These are phyloP conservation scores for Coix lacrymajobi DNA, from an alignment of 176 grass and related monocot genomes.

Conservation along the genomic window DNA sequence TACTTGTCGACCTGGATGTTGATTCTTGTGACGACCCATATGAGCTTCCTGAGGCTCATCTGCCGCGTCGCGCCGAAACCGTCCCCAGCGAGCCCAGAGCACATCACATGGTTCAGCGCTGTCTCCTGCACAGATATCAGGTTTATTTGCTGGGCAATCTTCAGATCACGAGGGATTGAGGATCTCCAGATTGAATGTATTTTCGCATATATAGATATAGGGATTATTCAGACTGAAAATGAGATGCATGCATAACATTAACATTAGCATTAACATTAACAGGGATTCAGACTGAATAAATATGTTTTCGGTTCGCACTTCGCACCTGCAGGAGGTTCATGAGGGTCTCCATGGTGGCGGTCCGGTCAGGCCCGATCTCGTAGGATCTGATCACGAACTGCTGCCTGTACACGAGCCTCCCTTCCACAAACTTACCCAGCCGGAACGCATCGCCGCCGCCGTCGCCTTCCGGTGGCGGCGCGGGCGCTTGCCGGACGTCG, in stretches of 20 bases:
- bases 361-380: constrained; percentile 55
- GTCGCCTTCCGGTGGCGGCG: not conserved
- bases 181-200: too few species aligned
- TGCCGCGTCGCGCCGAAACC: constrained; percentile 44
- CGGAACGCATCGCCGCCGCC: constrained; percentile 11
- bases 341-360: constrained; percentile 52
- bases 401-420: constrained; percentile 46
- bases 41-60: constrained; percentile 55
- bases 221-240: too few species aligned
- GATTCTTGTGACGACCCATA: constrained; percentile 52
- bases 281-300: not conserved
- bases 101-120: constrained; percentile 55
- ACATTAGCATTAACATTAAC: not conserved
- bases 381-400: constrained; percentile 51
- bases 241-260: not conserved
- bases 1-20: constrained; percentile 56
- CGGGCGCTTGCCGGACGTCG: not conserved
- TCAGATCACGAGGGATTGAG: too few species aligned
- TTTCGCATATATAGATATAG: too few species aligned
- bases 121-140: constrained; percentile 25
- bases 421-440: constrained; percentile 43
- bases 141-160: not conserved
- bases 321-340: constrained; percentile 59
- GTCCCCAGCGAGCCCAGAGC: constrained; percentile 40
- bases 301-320: not conserved